Conservation (phyloP, 371 early-diverging fungal species). For the Mucor piriformis region DNA sequence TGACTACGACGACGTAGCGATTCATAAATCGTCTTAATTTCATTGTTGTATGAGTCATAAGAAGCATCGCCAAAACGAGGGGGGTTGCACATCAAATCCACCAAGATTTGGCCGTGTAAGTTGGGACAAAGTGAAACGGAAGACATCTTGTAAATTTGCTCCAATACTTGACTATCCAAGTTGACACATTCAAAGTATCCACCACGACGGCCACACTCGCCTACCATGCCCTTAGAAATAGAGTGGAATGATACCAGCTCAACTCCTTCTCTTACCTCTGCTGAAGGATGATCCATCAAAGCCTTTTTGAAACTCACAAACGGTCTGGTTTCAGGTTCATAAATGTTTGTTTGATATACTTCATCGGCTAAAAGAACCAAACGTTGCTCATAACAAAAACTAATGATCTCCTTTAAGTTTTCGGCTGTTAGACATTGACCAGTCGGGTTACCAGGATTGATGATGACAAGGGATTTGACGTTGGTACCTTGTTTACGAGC, state of each 20-base stretch:
- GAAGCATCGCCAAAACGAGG: conserved; percentile 82
- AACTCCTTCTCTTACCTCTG: conserved; percentile 30
- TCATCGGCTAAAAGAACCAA: conserved; percentile 92
- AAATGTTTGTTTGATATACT: conserved; percentile 96
- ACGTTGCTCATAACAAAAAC: conserved; percentile 76
- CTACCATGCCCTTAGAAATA: conserved; percentile 97
- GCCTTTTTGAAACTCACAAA: conserved; percentile 95
- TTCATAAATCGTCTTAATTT: conserved; percentile 76
- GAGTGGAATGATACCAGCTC: conserved; percentile 95
- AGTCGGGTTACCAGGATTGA: conserved; percentile 97
- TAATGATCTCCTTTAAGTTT: conserved; percentile 82
- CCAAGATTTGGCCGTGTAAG: conserved; percentile 82
- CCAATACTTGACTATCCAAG: conserved; percentile 74
- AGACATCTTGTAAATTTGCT: conserved; percentile 91
- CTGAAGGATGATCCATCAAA: conserved; percentile 52
- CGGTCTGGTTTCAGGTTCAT: conserved; percentile 74
- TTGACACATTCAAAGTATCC: conserved; percentile 96
- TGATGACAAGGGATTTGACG: conserved; percentile 90
- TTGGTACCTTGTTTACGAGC: conserved; percentile 73
- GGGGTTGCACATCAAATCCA: conserved; percentile 94
- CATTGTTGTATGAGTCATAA: conserved; percentile 74
- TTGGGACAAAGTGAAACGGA: conserved; percentile 93
- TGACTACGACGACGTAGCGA: conserved; percentile 83
- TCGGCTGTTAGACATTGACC: conserved; percentile 80
- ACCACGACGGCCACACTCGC: conserved; percentile 98